Evolutionary conservation across 169 alveolate species (phyloP).

Genomic region (Plasmodium coatneyi): DNA sequence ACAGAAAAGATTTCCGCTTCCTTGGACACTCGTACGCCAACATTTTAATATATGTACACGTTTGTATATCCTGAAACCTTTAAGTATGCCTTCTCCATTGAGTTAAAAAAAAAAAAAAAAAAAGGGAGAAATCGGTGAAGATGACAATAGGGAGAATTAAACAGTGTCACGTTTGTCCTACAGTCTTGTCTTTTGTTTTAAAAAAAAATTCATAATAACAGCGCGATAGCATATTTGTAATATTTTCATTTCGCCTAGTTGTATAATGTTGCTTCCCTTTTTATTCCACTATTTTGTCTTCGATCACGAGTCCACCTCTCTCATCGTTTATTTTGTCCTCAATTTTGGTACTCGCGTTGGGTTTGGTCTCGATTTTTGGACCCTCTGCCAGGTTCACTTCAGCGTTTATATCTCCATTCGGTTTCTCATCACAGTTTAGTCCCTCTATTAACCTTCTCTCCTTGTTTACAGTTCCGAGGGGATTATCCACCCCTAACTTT

Average conservation of each 20-base stretch:
- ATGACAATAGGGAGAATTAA: not conserved
- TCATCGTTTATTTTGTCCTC: not conserved
- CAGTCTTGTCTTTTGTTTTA: not conserved
- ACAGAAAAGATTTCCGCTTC: slow-evolving; percentile 1
- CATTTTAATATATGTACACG: not conserved
- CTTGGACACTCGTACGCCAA: not conserved
- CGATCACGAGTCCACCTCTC: not conserved
- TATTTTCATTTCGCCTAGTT: not conserved
- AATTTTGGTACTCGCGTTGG: not conserved
- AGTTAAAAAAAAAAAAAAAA: not conserved
- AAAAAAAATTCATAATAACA: not conserved
- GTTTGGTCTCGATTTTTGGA: not conserved
- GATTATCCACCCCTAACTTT: not conserved
- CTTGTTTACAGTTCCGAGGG: not conserved
- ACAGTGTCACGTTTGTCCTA: not conserved
- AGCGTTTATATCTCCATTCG: not conserved
- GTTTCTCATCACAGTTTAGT: not conserved
- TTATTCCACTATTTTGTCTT: not conserved
- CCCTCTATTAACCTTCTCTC: not conserved
- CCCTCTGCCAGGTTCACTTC: not conserved
- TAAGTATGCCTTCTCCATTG: not conserved
- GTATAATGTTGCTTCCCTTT: not conserved
- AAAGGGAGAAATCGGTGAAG: not conserved
- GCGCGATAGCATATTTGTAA: not conserved
- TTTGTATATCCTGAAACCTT: not conserved